phyloP scores from a whole-genome alignment of 345 rosid genomes.

The Gossypium bickii region DNA sequence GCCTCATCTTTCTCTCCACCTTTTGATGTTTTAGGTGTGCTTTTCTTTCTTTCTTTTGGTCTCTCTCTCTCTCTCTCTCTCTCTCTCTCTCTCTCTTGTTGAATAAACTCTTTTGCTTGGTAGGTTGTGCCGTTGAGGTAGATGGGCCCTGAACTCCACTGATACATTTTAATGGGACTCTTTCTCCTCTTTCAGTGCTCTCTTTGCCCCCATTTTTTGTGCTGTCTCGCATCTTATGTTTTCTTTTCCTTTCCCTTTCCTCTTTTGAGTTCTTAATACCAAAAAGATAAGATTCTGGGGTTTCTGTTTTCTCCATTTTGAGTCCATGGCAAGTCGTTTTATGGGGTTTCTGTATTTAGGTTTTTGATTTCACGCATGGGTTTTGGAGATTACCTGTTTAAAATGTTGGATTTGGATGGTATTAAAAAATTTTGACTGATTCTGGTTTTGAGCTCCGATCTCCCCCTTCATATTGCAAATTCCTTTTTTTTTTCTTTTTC shows the following conservation, averaged over 20 bases:
- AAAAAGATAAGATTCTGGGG: constrained; percentile 26
- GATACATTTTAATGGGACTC: constrained; percentile 22
- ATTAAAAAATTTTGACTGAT: constrained; percentile 12
- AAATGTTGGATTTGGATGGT: constrained; percentile 20
- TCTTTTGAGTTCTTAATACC: constrained; percentile 13
- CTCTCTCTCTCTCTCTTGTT: constrained; percentile 21
- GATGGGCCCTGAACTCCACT: constrained; percentile 34
- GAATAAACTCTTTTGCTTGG: constrained; percentile 41
- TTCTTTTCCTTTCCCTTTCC: constrained; percentile 12
- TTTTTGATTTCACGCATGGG: constrained; percentile 28
- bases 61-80: constrained; percentile 20
- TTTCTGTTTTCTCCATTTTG: constrained; percentile 10
- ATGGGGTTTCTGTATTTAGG: constrained; percentile 29
- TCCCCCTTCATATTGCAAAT: not conserved
- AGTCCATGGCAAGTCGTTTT: constrained; percentile 10
- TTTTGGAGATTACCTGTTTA: constrained; percentile 20
- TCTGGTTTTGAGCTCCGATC: constrained; percentile 14
- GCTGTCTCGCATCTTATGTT: constrained; percentile 37
- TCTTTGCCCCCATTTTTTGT: constrained; percentile 31
- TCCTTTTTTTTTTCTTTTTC: not conserved
- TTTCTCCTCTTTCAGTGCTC: constrained; percentile 40
- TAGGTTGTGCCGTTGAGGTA: constrained; percentile 44
- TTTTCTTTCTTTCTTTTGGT: constrained; percentile 10
- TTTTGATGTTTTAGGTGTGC: constrained; percentile 43
- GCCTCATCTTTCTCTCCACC: constrained; percentile 17